phyloP scores from a whole-genome alignment of 805 yeast species.

The Ascoidea asiatica region DNA sequence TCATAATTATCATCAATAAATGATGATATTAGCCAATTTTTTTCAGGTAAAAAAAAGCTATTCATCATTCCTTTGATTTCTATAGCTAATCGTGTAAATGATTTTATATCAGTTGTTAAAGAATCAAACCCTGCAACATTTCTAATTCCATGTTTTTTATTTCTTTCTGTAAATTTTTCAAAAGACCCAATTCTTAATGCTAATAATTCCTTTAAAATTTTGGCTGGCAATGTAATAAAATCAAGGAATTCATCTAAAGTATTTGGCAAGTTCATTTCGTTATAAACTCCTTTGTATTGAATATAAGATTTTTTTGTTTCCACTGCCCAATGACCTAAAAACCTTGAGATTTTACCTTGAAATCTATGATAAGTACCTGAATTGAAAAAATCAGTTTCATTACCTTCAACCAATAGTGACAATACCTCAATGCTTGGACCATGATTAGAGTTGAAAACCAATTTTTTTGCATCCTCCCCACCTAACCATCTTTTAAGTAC shows the following conservation, averaged over 20 bases:
- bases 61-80: slow-evolving; percentile 38
- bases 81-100: slow-evolving; percentile 62
- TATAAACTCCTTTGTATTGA: slow-evolving; percentile 45
- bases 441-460: background rate
- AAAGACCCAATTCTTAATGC: slow-evolving; percentile 37
- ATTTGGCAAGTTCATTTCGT: slow-evolving; percentile 60
- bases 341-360: slow-evolving; percentile 49
- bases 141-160: slow-evolving; percentile 83
- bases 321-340: slow-evolving; percentile 68
- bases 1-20: slow-evolving; percentile 42
- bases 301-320: slow-evolving; percentile 68
- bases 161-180: slow-evolving; percentile 52
- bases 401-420: background rate
- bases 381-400: background rate
- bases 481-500: background rate
- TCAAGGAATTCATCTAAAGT: slow-evolving; percentile 51
- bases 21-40: slow-evolving; percentile 61
- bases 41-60: slow-evolving; percentile 28
- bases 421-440: background rate
- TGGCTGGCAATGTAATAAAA: slow-evolving; percentile 64
- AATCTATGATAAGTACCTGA: slow-evolving; percentile 20
- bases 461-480: background rate
- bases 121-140: slow-evolving; percentile 62
- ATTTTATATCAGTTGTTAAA: slow-evolving; percentile 72
- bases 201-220: slow-evolving; percentile 67